Evolutionary conservation across 768 basidiomycete genomes (phyloP).

Genomic region (Auriscalpium vulgare): DNA sequence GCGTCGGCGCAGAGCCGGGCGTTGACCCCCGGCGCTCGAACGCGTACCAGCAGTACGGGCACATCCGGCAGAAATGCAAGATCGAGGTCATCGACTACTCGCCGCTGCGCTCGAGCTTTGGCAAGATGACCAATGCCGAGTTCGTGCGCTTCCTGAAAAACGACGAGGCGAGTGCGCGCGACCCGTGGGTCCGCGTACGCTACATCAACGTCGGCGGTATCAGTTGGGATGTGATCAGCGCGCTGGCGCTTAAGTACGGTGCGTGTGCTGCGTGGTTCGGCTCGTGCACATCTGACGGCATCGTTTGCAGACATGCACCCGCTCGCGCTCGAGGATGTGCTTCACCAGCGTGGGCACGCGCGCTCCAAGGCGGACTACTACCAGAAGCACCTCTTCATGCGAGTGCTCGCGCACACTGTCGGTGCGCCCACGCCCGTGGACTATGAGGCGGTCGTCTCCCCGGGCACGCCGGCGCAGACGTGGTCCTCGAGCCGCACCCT

Average conservation of each 20-base stretch:
- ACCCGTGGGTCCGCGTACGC: conserved; percentile 59
- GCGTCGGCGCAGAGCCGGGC: conserved; percentile 63
- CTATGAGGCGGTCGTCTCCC: not conserved
- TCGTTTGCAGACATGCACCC: conserved; percentile 51
- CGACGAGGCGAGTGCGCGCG: conserved; percentile 34
- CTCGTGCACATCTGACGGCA: not conserved
- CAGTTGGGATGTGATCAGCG: conserved; percentile 67
- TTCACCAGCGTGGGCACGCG: conserved; percentile 41
- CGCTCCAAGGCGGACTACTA: conserved; percentile 71
- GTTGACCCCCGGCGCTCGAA: conserved; percentile 57
- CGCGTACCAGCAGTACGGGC: conserved; percentile 46
- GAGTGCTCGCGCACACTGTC: conserved; percentile 58
- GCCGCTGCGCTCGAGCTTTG: conserved; percentile 41
- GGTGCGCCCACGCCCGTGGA: conserved; percentile 3
- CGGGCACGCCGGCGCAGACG: not conserved
- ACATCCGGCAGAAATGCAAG: conserved; percentile 50
- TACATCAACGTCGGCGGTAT: conserved; percentile 70
- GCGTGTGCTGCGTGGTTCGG: conserved; percentile 9
- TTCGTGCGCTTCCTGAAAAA: conserved; percentile 51
- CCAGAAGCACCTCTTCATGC: conserved; percentile 59
- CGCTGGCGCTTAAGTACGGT: conserved; percentile 59
- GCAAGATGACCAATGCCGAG: conserved; percentile 50
- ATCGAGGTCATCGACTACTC: conserved; percentile 69
- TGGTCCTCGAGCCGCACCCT: conserved; percentile 11
- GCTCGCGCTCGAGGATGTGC: conserved; percentile 62